These are phyloP conservation scores for Dothiorella sarmentorum DNA, from an alignment of 2,329 filamentous ascomycete genomes.

Conservation along the genomic window DNA sequence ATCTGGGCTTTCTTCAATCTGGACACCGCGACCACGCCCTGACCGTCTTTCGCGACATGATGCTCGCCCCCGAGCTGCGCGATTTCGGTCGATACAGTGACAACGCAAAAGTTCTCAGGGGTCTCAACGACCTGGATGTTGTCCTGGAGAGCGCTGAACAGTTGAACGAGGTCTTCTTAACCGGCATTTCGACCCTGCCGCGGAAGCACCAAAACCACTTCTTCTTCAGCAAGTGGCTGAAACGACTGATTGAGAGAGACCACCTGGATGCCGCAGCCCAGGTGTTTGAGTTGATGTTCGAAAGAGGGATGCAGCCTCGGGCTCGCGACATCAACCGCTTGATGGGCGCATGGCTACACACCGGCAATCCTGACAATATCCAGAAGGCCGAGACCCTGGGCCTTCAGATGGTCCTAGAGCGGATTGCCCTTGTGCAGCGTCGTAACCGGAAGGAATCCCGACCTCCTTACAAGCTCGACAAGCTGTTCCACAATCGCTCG, in stretches of 20 bases:
- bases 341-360: slow-evolving; percentile 68
- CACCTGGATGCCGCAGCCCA: slow-evolving; percentile 61
- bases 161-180: slow-evolving; percentile 48
- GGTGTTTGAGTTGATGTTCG: slow-evolving; percentile 73
- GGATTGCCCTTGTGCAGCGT: neutral
- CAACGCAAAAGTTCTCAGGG: neutral
- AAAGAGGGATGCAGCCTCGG: slow-evolving; percentile 63
- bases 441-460: neutral
- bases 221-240: slow-evolving; percentile 86
- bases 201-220: slow-evolving; percentile 62
- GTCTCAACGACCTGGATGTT: slow-evolving; percentile 20
- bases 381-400: slow-evolving; percentile 35
- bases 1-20: slow-evolving; percentile 65
- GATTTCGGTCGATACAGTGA: neutral
- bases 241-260: slow-evolving; percentile 69
- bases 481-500: neutral
- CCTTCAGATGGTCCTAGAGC: slow-evolving; percentile 34
- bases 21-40: slow-evolving; percentile 65
- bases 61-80: slow-evolving; percentile 13
- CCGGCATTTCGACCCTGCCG: slow-evolving; percentile 52
- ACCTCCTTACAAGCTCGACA: neutral
- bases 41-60: slow-evolving; percentile 82
- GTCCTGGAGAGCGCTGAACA: slow-evolving; percentile 29
- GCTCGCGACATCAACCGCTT: slow-evolving; percentile 78
- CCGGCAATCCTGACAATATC: slow-evolving; percentile 22